Evolutionary conservation across 345 rosid genomes (phyloP).

Genomic region (Dimocarpus longan): DNA sequence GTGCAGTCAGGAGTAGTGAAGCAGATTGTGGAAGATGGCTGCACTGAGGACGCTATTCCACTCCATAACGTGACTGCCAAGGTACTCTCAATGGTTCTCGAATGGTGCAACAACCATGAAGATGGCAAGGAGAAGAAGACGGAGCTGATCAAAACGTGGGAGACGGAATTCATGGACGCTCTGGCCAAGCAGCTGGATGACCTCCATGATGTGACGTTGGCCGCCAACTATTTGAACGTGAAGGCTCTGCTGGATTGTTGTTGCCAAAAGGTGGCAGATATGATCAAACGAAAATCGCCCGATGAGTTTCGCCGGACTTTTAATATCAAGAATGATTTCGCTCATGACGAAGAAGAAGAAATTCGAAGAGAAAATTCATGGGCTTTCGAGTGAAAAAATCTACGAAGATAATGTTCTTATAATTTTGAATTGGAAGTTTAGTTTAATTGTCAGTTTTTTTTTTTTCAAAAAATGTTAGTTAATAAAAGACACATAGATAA

Average conservation of each 20-base stretch:
- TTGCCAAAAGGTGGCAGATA: slow-evolving; percentile 55
- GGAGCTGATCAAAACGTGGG: slow-evolving; percentile 32
- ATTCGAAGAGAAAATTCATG: slow-evolving; percentile 64
- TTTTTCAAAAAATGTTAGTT: too few species aligned
- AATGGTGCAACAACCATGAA: slow-evolving; percentile 70
- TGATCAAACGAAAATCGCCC: slow-evolving; percentile 46
- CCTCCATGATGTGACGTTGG: slow-evolving; percentile 28
- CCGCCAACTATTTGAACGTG: slow-evolving; percentile 58
- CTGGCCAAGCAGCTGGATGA: slow-evolving; percentile 20
- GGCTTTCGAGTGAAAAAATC: slow-evolving; percentile 42
- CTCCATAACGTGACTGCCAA: slow-evolving; percentile 63
- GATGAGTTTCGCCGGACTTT: slow-evolving; percentile 60
- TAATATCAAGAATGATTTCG: slow-evolving; percentile 58
- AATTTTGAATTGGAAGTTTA: too few species aligned
- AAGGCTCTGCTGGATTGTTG: slow-evolving; percentile 46
- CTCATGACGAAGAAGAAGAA: slow-evolving; percentile 60
- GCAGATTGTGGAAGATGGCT: slow-evolving; percentile 67
- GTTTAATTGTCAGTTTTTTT: too few species aligned
- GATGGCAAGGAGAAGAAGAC: slow-evolving; percentile 23
- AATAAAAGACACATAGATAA: too few species aligned
- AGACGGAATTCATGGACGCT: slow-evolving; percentile 52
- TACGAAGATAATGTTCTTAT: too few species aligned
- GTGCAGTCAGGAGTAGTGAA: slow-evolving; percentile 57
- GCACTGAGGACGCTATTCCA: slow-evolving; percentile 63
- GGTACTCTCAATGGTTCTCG: slow-evolving; percentile 73